Evolutionary conservation across 2,329 filamentous ascomycete species (phyloP).

Genomic region (Neopestalotiopsis clavispora): DNA sequence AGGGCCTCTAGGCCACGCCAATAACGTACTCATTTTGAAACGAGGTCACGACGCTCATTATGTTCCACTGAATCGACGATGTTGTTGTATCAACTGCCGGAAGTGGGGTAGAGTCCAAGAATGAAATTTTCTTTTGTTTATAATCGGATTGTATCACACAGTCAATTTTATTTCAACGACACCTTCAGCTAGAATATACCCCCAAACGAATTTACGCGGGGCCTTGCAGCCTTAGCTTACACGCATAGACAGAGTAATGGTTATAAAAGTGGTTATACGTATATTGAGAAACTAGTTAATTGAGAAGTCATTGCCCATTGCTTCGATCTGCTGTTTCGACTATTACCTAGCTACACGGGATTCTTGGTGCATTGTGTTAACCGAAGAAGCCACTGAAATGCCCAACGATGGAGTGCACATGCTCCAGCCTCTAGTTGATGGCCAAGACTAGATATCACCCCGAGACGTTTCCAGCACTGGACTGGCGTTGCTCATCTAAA

Average conservation of each 20-base stretch:
- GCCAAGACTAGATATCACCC: too few species aligned
- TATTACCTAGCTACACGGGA: too few species aligned
- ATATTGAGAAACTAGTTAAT: neutral
- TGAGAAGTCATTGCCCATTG: neutral
- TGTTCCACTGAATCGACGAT: neutral
- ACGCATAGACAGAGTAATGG: conserved; percentile 4
- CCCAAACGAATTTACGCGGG: neutral
- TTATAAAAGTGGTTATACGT: neutral
- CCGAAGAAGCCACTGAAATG: too few species aligned
- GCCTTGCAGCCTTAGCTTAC: neutral
- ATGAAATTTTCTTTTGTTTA: conserved; percentile 14
- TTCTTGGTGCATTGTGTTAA: too few species aligned
- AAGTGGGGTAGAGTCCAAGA: neutral
- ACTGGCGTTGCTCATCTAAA: neutral
- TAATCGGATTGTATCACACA: conserved; percentile 13
- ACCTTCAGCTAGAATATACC: conserved; percentile 18
- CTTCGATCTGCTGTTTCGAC: neutral
- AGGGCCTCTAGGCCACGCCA: neutral
- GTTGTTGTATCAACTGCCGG: neutral
- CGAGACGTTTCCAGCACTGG: neutral
- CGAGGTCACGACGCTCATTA: conserved; percentile 9
- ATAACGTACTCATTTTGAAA: neutral
- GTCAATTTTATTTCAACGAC: neutral
- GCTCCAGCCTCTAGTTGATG: too few species aligned
- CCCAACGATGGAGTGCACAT: too few species aligned